A percentile compares a stretch with the other conserved stretches of the same genome.
phyloP scores from a whole-genome alignment of 441 rosid genomes.

The Cnidoscolus chayamansa region DNA sequence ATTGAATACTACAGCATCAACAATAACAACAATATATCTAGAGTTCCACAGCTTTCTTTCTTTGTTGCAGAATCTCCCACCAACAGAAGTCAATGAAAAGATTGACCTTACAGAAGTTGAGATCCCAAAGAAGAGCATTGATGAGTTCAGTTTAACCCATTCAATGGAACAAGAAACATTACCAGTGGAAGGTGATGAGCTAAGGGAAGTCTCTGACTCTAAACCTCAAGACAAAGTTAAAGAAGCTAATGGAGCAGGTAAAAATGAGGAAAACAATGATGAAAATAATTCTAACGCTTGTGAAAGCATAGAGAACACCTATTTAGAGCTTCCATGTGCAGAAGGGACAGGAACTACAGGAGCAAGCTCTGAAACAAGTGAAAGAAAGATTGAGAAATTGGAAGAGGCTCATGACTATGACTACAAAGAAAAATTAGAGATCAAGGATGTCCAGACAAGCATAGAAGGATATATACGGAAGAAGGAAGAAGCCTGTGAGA shows the following conservation, averaged over 20 bases:
- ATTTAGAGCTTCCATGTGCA: constrained; percentile 10
- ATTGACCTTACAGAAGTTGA: constrained; percentile 24
- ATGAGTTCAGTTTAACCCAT: constrained; percentile 15
- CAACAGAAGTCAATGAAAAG: constrained; percentile 24
- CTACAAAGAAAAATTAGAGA: constrained; percentile 19
- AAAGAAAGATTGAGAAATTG: constrained; percentile 12
- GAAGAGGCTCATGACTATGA: constrained; percentile 19
- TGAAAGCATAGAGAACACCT: constrained; percentile 17
- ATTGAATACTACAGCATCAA: not conserved
- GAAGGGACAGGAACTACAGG: constrained; percentile 3
- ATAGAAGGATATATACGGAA: constrained; percentile 18
- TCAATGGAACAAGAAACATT: constrained; percentile 22
- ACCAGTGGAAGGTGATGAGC: constrained; percentile 16
- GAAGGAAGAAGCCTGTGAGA: constrained; percentile 24
- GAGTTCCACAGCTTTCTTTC: not conserved
- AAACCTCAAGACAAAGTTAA: constrained; percentile 29
- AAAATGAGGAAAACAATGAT: constrained; percentile 21
- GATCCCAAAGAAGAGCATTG: constrained; percentile 17
- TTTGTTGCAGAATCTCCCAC: constrained; percentile 25
- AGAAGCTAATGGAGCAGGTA: constrained; percentile 23
- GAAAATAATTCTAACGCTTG: constrained; percentile 24
- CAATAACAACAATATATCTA: not conserved
- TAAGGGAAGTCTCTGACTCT: constrained; percentile 13
- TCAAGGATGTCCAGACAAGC: constrained; percentile 17
- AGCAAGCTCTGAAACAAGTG: constrained; percentile 24